Percentiles rank a stretch among this genome's conserved stretches.
These are phyloP conservation scores for Sutorius eximius DNA, from an alignment of 1,284 basidiomycete genomes.

Conservation along the genomic window DNA sequence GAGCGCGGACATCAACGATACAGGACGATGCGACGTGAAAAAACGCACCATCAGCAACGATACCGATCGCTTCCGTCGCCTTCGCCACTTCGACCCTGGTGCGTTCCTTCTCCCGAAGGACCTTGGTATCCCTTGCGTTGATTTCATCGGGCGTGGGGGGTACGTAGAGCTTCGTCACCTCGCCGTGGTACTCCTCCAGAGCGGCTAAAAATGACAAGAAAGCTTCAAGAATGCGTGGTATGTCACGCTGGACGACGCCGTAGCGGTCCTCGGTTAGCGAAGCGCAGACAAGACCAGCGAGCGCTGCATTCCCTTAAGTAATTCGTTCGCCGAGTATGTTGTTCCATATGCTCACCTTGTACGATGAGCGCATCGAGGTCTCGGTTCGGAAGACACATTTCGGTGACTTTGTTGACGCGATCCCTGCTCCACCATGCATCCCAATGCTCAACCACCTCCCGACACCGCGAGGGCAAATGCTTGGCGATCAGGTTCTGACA, in stretches of 20 bases:
- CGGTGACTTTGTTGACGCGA: conserved; percentile 50
- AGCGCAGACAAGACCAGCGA: conserved; percentile 67
- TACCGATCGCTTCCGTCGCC: conserved; percentile 55
- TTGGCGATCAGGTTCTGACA: conserved; percentile 9
- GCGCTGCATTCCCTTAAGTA: conserved; percentile 43
- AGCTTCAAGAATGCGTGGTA: conserved; percentile 77
- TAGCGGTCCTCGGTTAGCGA: conserved; percentile 79
- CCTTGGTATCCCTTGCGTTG: conserved; percentile 29
- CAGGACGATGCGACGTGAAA: background rate
- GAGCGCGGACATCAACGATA: conserved; percentile 10
- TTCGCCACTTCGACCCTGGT: conserved; percentile 45
- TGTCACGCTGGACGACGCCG: conserved; percentile 81
- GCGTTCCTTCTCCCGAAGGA: conserved; percentile 34
- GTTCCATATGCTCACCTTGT: conserved; percentile 46
- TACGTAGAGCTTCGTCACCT: conserved; percentile 42
- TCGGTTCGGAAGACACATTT: conserved; percentile 54
- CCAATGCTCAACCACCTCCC: conserved; percentile 25
- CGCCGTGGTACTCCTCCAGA: conserved; percentile 60
- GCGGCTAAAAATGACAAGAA: conserved; percentile 65
- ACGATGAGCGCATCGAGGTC: conserved; percentile 60
- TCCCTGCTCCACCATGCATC: conserved; percentile 59
- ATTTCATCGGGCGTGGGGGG: conserved; percentile 40
- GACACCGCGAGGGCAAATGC: conserved; percentile 36
- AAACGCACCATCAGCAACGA: conserved; percentile 55
- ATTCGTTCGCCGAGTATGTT: background rate